Evolutionary conservation across 1,284 basidiomycete genomes (phyloP), one percentile per base, ranked within the genome.

Genomic region (Cystobasidiaceae sp.): DNA sequence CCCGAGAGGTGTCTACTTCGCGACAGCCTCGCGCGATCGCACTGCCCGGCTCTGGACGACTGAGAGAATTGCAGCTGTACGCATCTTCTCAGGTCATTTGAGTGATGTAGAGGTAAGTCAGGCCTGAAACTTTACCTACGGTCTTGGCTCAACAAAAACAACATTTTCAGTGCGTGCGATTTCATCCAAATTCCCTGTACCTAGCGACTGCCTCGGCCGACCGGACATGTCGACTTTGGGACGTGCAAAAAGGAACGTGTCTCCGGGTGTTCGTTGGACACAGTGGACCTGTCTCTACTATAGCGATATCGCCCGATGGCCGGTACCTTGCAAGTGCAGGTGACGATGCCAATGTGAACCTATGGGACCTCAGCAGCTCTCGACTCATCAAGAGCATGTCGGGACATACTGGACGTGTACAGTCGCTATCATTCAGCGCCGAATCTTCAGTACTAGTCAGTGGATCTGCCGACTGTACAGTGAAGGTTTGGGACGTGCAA

Each of bases 171-270:
- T 94, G 91, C 76, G 83, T 99, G 32, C 83, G 86, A 75, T 99
- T 98, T 79, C 96, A 99, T 77, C 93, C 94, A 0, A 99, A 99
- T 76, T 93, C 92, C 23, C 79, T 99, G 32, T 99, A 98, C 78
- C 84, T 99, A 21, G 94, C 93, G 1, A 98, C 96, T 0, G 96
- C 93, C 3, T 97, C 93, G 0, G 91, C 87, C 70, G 96, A 99
- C 76, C 88, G 90, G 81, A 93, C 93, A 4, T 91, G 92, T 68
- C 85, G 96, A 48, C 78, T 99, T 39, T 99, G 96, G 96, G 96
- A 99, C 75, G 90, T 97, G n/a, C 96, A 98, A 74, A 85, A 88
- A 32, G 96, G 96, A 4, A 83, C 86, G 2, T 96, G 92, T 76
- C 86, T 98, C 3, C 86, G 96, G 9, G 88, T 98, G 21, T 98